Conservation (phyloP, 331 rosid genomes). For the Arachis monticola region DNA sequence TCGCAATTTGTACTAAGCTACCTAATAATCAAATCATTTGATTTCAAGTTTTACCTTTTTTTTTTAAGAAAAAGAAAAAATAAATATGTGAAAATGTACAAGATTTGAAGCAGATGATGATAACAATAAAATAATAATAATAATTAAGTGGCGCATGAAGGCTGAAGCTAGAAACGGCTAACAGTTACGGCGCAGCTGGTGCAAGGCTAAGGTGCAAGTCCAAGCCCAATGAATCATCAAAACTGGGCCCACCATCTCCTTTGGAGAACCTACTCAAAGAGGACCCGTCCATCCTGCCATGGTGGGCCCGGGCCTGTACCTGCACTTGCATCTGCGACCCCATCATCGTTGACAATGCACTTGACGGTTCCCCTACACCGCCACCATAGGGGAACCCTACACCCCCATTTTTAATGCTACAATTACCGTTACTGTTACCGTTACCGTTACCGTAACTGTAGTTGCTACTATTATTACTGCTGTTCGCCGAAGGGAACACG, state of each 20-base stretch:
- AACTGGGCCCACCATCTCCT: conserved; percentile 70
- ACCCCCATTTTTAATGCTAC: conserved; percentile 41
- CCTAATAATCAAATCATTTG: conserved; percentile 35
- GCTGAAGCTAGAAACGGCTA: conserved; percentile 31
- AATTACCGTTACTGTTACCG: not conserved
- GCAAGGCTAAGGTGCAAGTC: conserved; percentile 90
- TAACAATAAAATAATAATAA: no score
- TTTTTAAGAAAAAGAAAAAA: conserved; percentile 40
- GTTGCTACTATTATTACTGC: not conserved
- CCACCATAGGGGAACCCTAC: conserved; percentile 59
- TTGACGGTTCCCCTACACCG: conserved; percentile 59
- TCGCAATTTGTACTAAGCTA: conserved; percentile 26
- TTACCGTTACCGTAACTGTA: not conserved
- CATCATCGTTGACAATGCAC: conserved; percentile 57
- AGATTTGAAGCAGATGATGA: conserved; percentile 22
- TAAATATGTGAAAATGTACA: conserved; percentile 64
- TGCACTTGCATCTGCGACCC: conserved; percentile 47
- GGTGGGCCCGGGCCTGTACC: conserved; percentile 61
- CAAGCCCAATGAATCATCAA: conserved; percentile 85
- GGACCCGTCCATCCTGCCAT: conserved; percentile 63
- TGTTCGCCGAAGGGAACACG: conserved; percentile 53
- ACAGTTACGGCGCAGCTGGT: conserved; percentile 56
- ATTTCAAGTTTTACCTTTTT: not conserved
- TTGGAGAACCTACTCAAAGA: conserved; percentile 78
- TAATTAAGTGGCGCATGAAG: conserved; percentile 13